Conservation (phyloP, 208 protist genomes). For the Jaenimonas drosophilae region DNA sequence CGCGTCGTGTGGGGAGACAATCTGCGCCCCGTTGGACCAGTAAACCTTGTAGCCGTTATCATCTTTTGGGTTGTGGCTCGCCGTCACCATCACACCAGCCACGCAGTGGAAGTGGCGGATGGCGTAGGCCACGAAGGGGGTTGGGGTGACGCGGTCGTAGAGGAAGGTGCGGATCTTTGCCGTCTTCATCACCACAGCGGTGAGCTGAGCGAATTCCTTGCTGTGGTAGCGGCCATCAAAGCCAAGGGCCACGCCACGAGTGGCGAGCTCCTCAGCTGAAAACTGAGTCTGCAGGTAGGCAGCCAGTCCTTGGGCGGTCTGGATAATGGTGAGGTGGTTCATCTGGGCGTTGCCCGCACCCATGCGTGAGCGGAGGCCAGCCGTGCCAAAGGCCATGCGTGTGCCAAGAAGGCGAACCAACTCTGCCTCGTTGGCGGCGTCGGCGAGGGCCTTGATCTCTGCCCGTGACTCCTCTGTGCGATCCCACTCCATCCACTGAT, state of each 20-base stretch:
- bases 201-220: slow-evolving; percentile 74
- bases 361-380: slow-evolving; percentile 92
- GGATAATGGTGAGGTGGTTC: slow-evolving; percentile 95
- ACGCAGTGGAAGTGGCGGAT: slow-evolving; percentile 38
- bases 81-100: slow-evolving; percentile 97
- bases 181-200: slow-evolving; percentile 82
- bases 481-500: slow-evolving; percentile 73
- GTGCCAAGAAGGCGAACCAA: slow-evolving; percentile 58
- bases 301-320: slow-evolving; percentile 88
- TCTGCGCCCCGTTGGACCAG: slow-evolving; percentile 93
- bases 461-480: slow-evolving; percentile 28
- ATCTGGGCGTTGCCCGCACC: slow-evolving; percentile 90
- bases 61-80: slow-evolving; percentile 98
- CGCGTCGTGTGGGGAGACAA: slow-evolving; percentile 93
- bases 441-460: slow-evolving; percentile 31
- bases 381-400: slow-evolving; percentile 94
- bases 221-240: slow-evolving; percentile 95
- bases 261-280: slow-evolving; percentile 11
- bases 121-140: slow-evolving; percentile 89
- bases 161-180: slow-evolving; percentile 80
- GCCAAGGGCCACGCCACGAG: slow-evolving; percentile 85
- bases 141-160: slow-evolving; percentile 76
- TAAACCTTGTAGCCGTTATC: slow-evolving; percentile 99
- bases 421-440: slow-evolving; percentile 12
- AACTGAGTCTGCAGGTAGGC: slow-evolving; percentile 46